Percentiles rank a stretch among this genome's conserved stretches.
Evolutionary conservation across 495 filamentous ascomycete species (phyloP).

Genomic region (Geopyxis carbonaria): DNA sequence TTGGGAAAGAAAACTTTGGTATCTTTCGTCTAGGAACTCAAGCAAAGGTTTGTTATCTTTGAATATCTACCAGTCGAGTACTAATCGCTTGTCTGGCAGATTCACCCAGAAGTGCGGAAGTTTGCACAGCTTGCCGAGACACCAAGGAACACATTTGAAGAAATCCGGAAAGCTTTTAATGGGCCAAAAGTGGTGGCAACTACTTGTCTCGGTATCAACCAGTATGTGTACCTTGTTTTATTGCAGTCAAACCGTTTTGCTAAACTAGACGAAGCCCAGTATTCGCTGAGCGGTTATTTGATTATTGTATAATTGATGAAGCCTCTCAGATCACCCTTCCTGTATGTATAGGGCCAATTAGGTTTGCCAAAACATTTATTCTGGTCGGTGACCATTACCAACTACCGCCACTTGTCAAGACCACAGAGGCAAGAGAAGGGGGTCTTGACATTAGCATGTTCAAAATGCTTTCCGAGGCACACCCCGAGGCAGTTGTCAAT

Average conservation of each 20-base stretch:
- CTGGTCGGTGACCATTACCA: conserved; percentile 95
- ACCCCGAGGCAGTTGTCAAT: conserved; percentile 71
- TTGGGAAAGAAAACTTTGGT: conserved; percentile 58
- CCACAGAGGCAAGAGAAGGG: conserved; percentile 66
- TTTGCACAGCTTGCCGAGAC: conserved; percentile 63
- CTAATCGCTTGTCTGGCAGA: conserved; percentile 8
- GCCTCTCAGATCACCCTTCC: conserved; percentile 94
- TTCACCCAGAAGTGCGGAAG: conserved; percentile 68
- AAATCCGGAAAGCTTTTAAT: conserved; percentile 65
- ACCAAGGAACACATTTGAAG: conserved; percentile 57
- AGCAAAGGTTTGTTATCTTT: conserved; percentile 39
- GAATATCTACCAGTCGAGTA: background rate
- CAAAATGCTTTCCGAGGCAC: conserved; percentile 73
- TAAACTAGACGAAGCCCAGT: conserved; percentile 31
- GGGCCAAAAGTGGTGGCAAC: conserved; percentile 78
- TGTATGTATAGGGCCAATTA: conserved; percentile 80
- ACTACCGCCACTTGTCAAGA: conserved; percentile 83
- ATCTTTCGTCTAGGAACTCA: conserved; percentile 67
- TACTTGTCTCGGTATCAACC: conserved; percentile 80
- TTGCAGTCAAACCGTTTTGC: conserved; percentile 1
- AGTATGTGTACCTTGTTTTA: conserved; percentile 25
- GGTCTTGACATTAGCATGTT: conserved; percentile 88
- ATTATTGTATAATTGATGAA: conserved; percentile 97
- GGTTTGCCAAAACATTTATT: conserved; percentile 83
- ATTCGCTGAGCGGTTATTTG: conserved; percentile 77